phyloP scores from a whole-genome alignment of 1,139 yeast species.

The Nakaseomyces delphensis region DNA sequence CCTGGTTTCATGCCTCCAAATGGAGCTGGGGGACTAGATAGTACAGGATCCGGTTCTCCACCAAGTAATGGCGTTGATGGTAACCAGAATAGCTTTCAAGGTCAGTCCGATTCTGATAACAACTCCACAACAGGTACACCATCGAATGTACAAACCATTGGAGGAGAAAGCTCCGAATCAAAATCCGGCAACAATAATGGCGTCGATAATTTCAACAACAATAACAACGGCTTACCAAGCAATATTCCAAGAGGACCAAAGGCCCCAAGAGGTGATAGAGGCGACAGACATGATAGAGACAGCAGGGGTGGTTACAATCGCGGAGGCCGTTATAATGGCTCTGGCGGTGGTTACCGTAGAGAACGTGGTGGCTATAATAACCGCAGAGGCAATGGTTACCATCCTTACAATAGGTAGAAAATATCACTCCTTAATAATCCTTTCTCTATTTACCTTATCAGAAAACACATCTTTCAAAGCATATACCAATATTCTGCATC shows the following conservation, averaged over 20 bases:
- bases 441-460: background rate
- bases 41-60: background rate
- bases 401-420: conserved; percentile 24
- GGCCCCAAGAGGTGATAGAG: conserved; percentile 16
- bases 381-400: conserved; percentile 20
- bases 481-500: background rate
- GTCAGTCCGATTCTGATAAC: background rate
- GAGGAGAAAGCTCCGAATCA: conserved; percentile 18
- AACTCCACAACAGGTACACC: background rate
- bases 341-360: conserved; percentile 14
- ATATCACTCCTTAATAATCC: background rate
- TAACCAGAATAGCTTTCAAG: background rate
- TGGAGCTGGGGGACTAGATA: conserved; percentile 13
- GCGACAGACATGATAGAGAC: conserved; percentile 16
- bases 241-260: conserved; percentile 35
- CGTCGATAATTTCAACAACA: conserved; percentile 13
- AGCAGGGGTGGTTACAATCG: conserved; percentile 25
- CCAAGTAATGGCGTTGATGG: background rate
- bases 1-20: conserved; percentile 38
- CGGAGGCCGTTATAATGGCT: conserved; percentile 13
- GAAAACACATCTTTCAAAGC: background rate
- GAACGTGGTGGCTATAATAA: conserved; percentile 19
- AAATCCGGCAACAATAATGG: conserved; percentile 15
- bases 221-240: conserved; percentile 16
- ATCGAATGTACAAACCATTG: conserved; percentile 28